Percentiles rank a stretch among this genome's conserved stretches.
Conservation (phyloP, 495 filamentous ascomycete species). For the Lasiosphaeria miniovina region DNA sequence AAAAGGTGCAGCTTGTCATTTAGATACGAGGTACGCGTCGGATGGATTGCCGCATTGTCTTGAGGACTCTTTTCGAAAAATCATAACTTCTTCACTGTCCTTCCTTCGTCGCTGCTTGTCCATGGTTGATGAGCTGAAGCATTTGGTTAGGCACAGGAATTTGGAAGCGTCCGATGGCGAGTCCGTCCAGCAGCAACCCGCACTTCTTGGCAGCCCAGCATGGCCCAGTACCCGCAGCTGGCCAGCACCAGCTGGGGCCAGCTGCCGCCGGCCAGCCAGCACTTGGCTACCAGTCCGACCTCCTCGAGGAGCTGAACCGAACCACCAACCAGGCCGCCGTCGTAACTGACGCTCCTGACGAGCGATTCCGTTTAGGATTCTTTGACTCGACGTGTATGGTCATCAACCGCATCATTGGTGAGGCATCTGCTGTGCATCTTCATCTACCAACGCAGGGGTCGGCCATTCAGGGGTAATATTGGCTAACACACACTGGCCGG, state of each 20-base stretch:
- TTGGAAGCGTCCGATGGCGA: too few relatives aligned
- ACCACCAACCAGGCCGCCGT: constrained; percentile 19
- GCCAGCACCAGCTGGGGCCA: background rate
- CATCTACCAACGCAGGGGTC: background rate
- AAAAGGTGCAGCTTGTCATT: too few relatives aligned
- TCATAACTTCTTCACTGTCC: too few relatives aligned
- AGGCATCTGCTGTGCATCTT: background rate
- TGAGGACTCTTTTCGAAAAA: too few relatives aligned
- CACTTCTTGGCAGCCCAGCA: too few relatives aligned
- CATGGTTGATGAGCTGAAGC: too few relatives aligned
- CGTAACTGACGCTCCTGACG: constrained; percentile 25
- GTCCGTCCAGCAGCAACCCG: too few relatives aligned
- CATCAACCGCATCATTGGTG: constrained; percentile 32
- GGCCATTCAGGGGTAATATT: background rate
- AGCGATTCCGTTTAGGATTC: constrained; percentile 24
- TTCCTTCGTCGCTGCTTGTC: too few relatives aligned
- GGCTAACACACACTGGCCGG: background rate
- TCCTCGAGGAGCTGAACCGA: constrained; percentile 6
- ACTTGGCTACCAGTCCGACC: constrained; percentile 1
- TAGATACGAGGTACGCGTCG: too few relatives aligned
- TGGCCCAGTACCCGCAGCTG: too few relatives aligned
- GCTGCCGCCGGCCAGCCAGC: background rate
- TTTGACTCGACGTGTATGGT: constrained; percentile 23
- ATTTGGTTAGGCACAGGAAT: too few relatives aligned
- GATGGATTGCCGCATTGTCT: too few relatives aligned